phyloP scores from a whole-genome alignment of 768 basidiomycete genomes.

The Leccinellum luteum region DNA sequence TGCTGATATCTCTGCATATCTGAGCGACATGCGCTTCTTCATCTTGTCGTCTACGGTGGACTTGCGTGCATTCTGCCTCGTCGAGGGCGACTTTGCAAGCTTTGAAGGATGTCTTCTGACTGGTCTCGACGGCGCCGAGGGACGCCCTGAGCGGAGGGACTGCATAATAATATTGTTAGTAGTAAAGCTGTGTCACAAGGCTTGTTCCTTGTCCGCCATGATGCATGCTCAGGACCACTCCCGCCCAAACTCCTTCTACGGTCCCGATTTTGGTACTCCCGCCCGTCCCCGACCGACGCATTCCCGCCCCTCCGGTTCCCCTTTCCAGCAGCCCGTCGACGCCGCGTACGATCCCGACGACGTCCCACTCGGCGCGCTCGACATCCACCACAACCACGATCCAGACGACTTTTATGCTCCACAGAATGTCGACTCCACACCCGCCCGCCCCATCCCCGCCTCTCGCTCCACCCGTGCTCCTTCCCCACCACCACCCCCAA shows the following conservation, averaged over 20 bases:
- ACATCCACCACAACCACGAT: slow-evolving; percentile 33
- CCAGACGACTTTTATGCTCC: slow-evolving; percentile 41
- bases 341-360: slow-evolving; percentile 40
- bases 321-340: slow-evolving; percentile 30
- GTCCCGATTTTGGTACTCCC: slow-evolving; percentile 22
- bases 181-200: slow-evolving; percentile 11
- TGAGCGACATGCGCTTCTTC: slow-evolving; percentile 94
- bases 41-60: slow-evolving; percentile 79
- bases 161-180: slow-evolving; percentile 42
- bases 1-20: slow-evolving; percentile 84
- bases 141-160: slow-evolving; percentile 52
- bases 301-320: slow-evolving; percentile 19
- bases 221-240: slow-evolving; percentile 31
- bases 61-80: slow-evolving; percentile 45
- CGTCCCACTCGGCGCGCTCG: slow-evolving; percentile 32
- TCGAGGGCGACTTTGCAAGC: slow-evolving; percentile 27
- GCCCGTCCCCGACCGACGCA: slow-evolving; percentile 8
- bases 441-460: slow-evolving; percentile 40
- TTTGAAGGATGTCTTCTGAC: slow-evolving; percentile 33
- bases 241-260: slow-evolving; percentile 36
- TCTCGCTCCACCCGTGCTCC: slow-evolving; percentile 60
- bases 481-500: slow-evolving; percentile 52
- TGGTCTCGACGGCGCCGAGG: slow-evolving; percentile 37
- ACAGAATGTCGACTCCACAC: slow-evolving; percentile 26
- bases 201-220: slow-evolving; percentile 27